These are phyloP conservation scores for Crithidia acanthocephali DNA, from an alignment of 208 protist species.

Conservation along the genomic window DNA sequence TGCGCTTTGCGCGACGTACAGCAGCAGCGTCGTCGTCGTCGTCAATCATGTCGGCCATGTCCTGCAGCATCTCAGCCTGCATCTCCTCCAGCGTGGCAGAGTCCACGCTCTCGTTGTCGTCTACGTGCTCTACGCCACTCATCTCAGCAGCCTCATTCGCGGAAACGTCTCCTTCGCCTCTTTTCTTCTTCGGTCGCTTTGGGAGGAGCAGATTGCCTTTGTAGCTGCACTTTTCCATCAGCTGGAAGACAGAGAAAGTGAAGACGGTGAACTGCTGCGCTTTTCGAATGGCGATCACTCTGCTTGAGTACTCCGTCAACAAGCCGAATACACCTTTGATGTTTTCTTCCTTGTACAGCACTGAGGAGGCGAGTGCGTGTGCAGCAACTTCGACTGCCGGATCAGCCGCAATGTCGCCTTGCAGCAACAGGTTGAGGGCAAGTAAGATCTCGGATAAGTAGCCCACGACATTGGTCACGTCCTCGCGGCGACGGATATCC, in stretches of 20 bases:
- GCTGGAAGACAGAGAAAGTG: slow-evolving; percentile 74
- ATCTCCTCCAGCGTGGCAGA: slow-evolving; percentile 35
- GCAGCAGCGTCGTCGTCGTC: slow-evolving; percentile 30
- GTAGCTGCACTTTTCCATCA: slow-evolving; percentile 91
- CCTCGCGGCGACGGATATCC: slow-evolving; percentile 64
- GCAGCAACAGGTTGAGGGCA: slow-evolving; percentile 69
- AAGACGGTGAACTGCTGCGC: slow-evolving; percentile 65
- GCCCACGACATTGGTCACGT: slow-evolving; percentile 52
- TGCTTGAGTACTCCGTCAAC: slow-evolving; percentile 47
- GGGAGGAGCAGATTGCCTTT: slow-evolving; percentile 73
- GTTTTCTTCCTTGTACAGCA: slow-evolving; percentile 86
- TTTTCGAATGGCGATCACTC: slow-evolving; percentile 41
- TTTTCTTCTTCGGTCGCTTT: slow-evolving; percentile 45
- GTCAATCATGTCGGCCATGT: slow-evolving; percentile 44
- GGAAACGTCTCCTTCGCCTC: slow-evolving; percentile 3
- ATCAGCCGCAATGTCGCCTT: slow-evolving; percentile 75
- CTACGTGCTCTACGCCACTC: slow-evolving; percentile 22
- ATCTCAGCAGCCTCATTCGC: slow-evolving; percentile 22
- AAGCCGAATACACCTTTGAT: slow-evolving; percentile 77
- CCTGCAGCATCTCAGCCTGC: slow-evolving; percentile 40
- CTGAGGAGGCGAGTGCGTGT: slow-evolving; percentile 79
- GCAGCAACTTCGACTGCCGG: slow-evolving; percentile 67
- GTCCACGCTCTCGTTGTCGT: slow-evolving; percentile 45
- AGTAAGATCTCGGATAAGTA: slow-evolving; percentile 85
- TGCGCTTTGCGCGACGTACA: not conserved